phyloP scores from a whole-genome alignment of 2,329 filamentous ascomycete species.

The Fusarium fracticaudum region DNA sequence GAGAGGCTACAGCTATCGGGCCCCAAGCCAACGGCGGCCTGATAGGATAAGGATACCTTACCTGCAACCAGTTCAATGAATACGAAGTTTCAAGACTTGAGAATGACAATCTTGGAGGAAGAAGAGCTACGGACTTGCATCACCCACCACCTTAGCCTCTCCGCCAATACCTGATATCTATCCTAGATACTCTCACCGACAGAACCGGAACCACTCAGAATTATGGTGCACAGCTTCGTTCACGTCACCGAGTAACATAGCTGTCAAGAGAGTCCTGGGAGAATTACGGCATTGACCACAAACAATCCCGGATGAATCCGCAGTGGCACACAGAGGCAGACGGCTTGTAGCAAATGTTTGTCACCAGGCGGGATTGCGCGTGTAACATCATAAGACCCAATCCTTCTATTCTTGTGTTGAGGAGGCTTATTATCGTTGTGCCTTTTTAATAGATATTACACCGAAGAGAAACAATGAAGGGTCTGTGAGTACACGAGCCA shows the following conservation, averaged over 20 bases:
- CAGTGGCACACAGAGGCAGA: slow-evolving; percentile 26
- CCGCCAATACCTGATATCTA: background rate
- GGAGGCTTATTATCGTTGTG: background rate
- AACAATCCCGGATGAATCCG: slow-evolving; percentile 23
- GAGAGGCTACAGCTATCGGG: slow-evolving; percentile 41
- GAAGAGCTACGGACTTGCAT: background rate
- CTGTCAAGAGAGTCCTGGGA: slow-evolving; percentile 31
- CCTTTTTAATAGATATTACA: background rate
- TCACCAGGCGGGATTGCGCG: slow-evolving; percentile 27
- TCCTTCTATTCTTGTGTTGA: background rate
- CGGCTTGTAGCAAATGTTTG: slow-evolving; percentile 39
- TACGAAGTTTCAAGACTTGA: background rate
- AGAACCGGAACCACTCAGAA: background rate
- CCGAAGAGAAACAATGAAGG: background rate
- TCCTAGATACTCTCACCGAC: background rate
- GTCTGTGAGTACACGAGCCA: background rate
- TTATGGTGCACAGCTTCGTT: background rate
- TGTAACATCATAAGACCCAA: slow-evolving; percentile 20
- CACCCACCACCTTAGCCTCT: background rate
- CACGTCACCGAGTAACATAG: slow-evolving; percentile 7
- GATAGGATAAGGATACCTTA: background rate
- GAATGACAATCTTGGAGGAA: background rate
- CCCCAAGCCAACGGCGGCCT: slow-evolving; percentile 4
- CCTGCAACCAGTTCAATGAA: background rate
- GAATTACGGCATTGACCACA: slow-evolving; percentile 30